phyloP scores from a whole-genome alignment of 164 flowering plant species.

The Hamamelis virginiana region DNA sequence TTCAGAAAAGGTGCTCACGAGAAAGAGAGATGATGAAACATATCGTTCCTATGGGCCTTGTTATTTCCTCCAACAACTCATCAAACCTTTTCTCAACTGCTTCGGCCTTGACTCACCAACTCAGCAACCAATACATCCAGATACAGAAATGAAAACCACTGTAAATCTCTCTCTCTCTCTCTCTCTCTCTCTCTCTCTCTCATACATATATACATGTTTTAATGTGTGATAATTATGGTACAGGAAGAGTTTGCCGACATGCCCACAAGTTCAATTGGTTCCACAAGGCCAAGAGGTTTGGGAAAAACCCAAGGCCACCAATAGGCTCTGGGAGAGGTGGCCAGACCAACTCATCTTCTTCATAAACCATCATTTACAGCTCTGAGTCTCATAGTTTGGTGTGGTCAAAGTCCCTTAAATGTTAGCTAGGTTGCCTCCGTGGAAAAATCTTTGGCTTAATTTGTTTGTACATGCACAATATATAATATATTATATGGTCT shows the following conservation, averaged over 20 bases:
- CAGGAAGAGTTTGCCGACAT: conserved; percentile 10
- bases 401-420: no score
- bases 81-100: conserved; percentile 20
- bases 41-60: conserved; percentile 2
- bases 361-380: neutral
- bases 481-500: no score
- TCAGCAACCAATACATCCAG: conserved; percentile 6
- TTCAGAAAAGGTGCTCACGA: neutral
- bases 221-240: no score
- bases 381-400: no score
- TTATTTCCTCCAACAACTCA: conserved; percentile 9
- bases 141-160: neutral
- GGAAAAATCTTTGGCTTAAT: no score
- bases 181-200: conserved; percentile 2
- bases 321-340: conserved; percentile 27
- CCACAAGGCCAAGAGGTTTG: neutral
- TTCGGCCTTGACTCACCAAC: conserved; percentile 14
- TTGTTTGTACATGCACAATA: no score
- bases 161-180: conserved; percentile 16
- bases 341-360: conserved; percentile 19
- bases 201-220: no score
- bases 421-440: no score
- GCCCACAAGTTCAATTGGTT: neutral
- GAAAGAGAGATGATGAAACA: neutral
- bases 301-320: conserved; percentile 26